These are phyloP conservation scores for Talaromyces amestolkiae DNA, from an alignment of 2,329 filamentous ascomycete genomes.

Conservation along the genomic window DNA sequence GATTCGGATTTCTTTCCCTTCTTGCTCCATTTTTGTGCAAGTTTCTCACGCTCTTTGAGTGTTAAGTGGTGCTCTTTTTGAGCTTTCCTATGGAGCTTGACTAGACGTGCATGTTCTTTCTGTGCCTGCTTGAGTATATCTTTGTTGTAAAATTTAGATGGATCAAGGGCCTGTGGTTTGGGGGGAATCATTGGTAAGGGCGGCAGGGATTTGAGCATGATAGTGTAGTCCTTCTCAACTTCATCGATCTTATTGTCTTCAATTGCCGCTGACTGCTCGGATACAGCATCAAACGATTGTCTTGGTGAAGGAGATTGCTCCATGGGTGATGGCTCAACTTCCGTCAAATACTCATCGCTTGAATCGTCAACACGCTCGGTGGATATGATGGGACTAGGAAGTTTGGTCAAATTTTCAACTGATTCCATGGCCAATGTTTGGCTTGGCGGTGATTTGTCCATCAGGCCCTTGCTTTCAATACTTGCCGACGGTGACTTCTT, in stretches of 20 bases:
- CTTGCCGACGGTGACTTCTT: slow-evolving; percentile 5
- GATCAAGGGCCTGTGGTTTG: slow-evolving; percentile 56
- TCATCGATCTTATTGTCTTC: background rate
- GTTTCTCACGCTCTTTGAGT: slow-evolving; percentile 40
- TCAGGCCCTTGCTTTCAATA: background rate
- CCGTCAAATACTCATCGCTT: slow-evolving; percentile 1
- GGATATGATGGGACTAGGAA: slow-evolving; percentile 5
- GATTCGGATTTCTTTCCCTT: slow-evolving; percentile 26
- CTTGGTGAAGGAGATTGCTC: slow-evolving; percentile 11
- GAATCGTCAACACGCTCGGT: background rate
- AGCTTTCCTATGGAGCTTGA: slow-evolving; percentile 65
- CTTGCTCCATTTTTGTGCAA: slow-evolving; percentile 34
- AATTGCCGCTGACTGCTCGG: background rate
- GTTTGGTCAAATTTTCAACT: background rate
- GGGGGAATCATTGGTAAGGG: slow-evolving; percentile 53
- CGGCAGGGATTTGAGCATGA: slow-evolving; percentile 35
- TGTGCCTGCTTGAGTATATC: slow-evolving; percentile 66
- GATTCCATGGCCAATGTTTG: background rate
- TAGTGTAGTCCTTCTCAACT: background rate
- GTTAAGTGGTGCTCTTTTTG: slow-evolving; percentile 65
- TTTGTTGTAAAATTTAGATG: slow-evolving; percentile 61
- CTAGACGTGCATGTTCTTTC: slow-evolving; percentile 61
- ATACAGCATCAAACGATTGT: background rate
- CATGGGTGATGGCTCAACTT: slow-evolving; percentile 14
- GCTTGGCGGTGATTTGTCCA: background rate